These are phyloP conservation scores for Picocystis sp. DNA, from an alignment of 163 green algal species.

Conservation along the genomic window DNA sequence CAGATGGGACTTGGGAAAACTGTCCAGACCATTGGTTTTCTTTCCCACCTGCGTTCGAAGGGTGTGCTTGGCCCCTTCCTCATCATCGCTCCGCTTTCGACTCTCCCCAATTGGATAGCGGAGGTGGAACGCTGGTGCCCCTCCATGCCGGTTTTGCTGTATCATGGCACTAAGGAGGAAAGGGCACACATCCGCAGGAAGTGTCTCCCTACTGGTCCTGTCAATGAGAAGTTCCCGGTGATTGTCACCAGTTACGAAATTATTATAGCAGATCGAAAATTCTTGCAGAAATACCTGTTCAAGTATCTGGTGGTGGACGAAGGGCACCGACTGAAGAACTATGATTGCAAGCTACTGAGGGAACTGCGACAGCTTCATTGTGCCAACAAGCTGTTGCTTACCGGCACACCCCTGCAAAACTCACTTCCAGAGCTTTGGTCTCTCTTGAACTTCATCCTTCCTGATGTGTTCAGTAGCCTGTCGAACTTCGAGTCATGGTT, in stretches of 20 bases:
- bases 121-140: slow-evolving; percentile 77
- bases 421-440: slow-evolving; percentile 91
- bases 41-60: slow-evolving; percentile 67
- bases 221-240: slow-evolving; percentile 57
- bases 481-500: slow-evolving; percentile 86
- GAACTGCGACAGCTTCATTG: slow-evolving; percentile 57
- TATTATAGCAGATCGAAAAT: slow-evolving; percentile 68
- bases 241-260: slow-evolving; percentile 94
- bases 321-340: slow-evolving; percentile 79
- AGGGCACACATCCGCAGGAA: slow-evolving; percentile 38
- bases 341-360: slow-evolving; percentile 71
- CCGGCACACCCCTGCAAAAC: slow-evolving; percentile 95
- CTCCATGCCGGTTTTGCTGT: slow-evolving; percentile 63
- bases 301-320: slow-evolving; percentile 77
- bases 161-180: slow-evolving; percentile 77
- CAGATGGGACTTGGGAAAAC: slow-evolving; percentile 96
- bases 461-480: slow-evolving; percentile 69
- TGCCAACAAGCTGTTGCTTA: slow-evolving; percentile 87
- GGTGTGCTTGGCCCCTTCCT: slow-evolving; percentile 66
- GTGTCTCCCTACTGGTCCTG: slow-evolving; percentile 21
- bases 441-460: slow-evolving; percentile 93
- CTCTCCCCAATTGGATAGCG: slow-evolving; percentile 80
- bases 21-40: slow-evolving; percentile 90
- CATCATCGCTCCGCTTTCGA: slow-evolving; percentile 83
- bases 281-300: slow-evolving; percentile 41